Evolutionary conservation across 768 basidiomycete genomes (phyloP).

Genomic region (Phylloporus arenicola): DNA sequence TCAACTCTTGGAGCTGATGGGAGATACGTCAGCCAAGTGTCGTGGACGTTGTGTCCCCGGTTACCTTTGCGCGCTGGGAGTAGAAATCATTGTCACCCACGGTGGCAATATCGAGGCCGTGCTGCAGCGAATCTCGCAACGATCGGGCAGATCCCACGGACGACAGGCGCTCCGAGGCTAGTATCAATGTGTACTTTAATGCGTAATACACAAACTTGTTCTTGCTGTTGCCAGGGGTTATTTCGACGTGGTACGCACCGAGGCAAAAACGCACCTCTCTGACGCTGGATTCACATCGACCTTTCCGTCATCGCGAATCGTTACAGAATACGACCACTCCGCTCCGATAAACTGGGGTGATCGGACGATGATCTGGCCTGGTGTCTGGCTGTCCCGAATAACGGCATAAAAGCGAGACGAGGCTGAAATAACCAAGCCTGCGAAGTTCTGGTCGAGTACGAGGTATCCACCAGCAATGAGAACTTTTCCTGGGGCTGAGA

Average conservation of each 20-base stretch:
- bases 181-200: conserved; percentile 66
- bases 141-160: conserved; percentile 35
- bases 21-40: neutral
- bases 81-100: conserved; percentile 98
- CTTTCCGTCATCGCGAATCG: conserved; percentile 29
- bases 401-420: conserved; percentile 92
- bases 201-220: conserved; percentile 96
- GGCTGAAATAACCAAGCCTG: conserved; percentile 86
- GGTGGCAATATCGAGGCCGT: conserved; percentile 72
- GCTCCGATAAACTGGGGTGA: conserved; percentile 90
- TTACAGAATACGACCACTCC: conserved; percentile 65
- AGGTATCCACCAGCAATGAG: conserved; percentile 95
- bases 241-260: neutral
- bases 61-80: conserved; percentile 83
- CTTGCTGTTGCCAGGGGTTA: conserved; percentile 35
- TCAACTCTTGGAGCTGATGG: conserved; percentile 54
- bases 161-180: conserved; percentile 49
- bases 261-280: conserved; percentile 16
- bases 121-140: conserved; percentile 39
- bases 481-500: conserved; percentile 94
- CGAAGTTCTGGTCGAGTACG: conserved; percentile 82
- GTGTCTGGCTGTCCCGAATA: conserved; percentile 37
- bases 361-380: conserved; percentile 58
- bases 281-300: conserved; percentile 21
- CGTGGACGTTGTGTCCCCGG: neutral